Conservation (phyloP, 495 filamentous ascomycete species). For the Corynascus novoguineensis region DNA sequence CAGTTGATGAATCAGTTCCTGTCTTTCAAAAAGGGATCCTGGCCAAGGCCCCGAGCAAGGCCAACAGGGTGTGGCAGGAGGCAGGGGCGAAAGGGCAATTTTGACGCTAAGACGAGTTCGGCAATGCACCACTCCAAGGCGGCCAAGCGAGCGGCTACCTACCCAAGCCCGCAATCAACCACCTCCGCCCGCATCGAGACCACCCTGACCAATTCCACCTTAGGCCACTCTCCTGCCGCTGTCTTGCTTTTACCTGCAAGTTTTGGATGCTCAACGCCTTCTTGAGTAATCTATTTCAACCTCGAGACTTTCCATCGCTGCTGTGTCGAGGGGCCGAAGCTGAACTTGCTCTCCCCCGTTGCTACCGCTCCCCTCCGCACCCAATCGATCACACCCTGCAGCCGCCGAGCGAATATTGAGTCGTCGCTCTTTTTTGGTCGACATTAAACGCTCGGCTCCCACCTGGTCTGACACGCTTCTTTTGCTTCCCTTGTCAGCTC, state of each 20-base stretch:
- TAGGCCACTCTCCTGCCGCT: background rate
- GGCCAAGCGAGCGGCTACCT: conserved; percentile 22
- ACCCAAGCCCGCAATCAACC: conserved; percentile 10
- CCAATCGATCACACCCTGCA: conserved; percentile 3
- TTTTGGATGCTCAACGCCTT: background rate
- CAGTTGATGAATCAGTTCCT: conserved; percentile 1
- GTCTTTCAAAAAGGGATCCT: conserved; percentile 1
- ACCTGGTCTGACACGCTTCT: conserved; percentile 9
- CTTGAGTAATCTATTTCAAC: background rate
- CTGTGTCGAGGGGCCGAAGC: background rate
- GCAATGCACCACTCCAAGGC: conserved; percentile 9
- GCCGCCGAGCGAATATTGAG: background rate
- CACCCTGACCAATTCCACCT: background rate
- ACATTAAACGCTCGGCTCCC: background rate
- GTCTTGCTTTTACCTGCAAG: background rate
- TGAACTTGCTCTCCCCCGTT: background rate
- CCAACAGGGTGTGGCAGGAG: background rate
- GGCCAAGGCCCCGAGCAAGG: background rate
- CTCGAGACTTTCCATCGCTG: background rate
- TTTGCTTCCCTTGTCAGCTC: background rate
- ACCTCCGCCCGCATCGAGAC: conserved; percentile 19
- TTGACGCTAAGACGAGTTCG: conserved; percentile 15
- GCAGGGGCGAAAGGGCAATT: conserved; percentile 2
- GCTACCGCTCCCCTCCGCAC: background rate
- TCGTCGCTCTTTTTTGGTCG: background rate